Percentiles rank a stretch among this genome's conserved stretches.
Conservation (phyloP, 495 filamentous ascomycete genomes). For the Aspergillus diversus region DNA sequence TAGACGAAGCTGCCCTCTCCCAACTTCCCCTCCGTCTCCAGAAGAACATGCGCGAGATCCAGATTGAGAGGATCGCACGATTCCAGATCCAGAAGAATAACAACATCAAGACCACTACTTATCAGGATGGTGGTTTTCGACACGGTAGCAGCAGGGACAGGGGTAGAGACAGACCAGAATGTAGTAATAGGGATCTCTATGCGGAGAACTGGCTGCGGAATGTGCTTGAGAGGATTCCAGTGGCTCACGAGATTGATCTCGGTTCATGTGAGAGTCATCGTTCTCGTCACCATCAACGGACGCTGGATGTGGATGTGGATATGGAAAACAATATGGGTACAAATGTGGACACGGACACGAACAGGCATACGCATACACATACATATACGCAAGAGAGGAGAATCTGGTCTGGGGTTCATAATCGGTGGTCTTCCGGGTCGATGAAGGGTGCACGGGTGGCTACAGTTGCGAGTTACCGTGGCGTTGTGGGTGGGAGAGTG, state of each 20-base stretch:
- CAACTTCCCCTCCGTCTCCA: constrained; percentile 30
- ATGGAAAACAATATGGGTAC: too few relatives aligned
- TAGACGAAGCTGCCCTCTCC: constrained; percentile 29
- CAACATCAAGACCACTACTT: constrained; percentile 1
- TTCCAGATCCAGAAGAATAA: constrained; percentile 13
- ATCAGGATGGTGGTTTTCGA: neutral
- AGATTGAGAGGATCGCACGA: constrained; percentile 26
- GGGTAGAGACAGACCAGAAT: neutral
- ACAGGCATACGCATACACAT: too few relatives aligned
- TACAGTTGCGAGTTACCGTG: too few relatives aligned
- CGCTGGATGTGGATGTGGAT: too few relatives aligned
- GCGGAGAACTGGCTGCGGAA: constrained; percentile 23
- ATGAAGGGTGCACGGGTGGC: too few relatives aligned
- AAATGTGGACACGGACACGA: too few relatives aligned
- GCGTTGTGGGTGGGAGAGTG: too few relatives aligned
- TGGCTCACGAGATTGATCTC: constrained; percentile 9
- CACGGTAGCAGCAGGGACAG: neutral
- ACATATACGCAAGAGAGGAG: too few relatives aligned
- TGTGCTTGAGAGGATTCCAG: constrained; percentile 15
- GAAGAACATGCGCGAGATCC: constrained; percentile 31
- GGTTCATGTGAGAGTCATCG: neutral
- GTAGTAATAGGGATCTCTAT: neutral
- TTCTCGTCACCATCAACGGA: too few relatives aligned
- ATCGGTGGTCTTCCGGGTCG: too few relatives aligned
- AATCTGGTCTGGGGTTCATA: too few relatives aligned